phyloP scores from a whole-genome alignment of 495 filamentous ascomycete genomes.

The Xylaria sp. region DNA sequence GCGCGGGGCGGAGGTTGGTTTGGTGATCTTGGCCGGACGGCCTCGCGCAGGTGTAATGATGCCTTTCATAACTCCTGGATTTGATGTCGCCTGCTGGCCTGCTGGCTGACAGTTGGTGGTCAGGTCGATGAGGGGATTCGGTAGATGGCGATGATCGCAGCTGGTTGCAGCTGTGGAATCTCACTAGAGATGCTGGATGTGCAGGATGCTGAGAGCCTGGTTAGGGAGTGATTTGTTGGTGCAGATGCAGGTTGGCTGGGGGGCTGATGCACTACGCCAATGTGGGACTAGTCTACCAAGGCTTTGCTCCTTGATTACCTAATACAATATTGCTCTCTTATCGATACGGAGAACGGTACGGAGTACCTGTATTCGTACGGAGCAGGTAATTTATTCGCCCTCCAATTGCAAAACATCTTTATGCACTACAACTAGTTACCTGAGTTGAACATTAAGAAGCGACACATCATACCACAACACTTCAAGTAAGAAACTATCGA shows the following conservation, averaged over 20 bases:
- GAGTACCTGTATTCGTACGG: too few species aligned
- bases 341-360: not conserved
- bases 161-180: conserved; percentile 34
- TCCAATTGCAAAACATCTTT: too few species aligned
- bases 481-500: not conserved
- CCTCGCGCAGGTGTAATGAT: conserved; percentile 46
- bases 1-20: conserved; percentile 37
- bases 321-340: not conserved
- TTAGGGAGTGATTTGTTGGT: not conserved
- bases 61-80: conserved; percentile 38
- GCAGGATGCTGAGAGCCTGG: not conserved
- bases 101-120: conserved; percentile 47
- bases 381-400: too few species aligned
- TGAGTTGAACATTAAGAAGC: not conserved
- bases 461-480: not conserved
- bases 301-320: not conserved
- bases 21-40: conserved; percentile 53
- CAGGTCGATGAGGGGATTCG: conserved; percentile 36
- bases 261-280: not conserved
- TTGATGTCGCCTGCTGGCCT: conserved; percentile 35
- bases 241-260: not conserved
- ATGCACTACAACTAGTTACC: too few species aligned
- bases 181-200: not conserved
- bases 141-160: conserved; percentile 33
- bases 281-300: not conserved